Evolutionary conservation across 352 stramenopile species (phyloP).

Genomic region (Thraustochytrium sp.): DNA sequence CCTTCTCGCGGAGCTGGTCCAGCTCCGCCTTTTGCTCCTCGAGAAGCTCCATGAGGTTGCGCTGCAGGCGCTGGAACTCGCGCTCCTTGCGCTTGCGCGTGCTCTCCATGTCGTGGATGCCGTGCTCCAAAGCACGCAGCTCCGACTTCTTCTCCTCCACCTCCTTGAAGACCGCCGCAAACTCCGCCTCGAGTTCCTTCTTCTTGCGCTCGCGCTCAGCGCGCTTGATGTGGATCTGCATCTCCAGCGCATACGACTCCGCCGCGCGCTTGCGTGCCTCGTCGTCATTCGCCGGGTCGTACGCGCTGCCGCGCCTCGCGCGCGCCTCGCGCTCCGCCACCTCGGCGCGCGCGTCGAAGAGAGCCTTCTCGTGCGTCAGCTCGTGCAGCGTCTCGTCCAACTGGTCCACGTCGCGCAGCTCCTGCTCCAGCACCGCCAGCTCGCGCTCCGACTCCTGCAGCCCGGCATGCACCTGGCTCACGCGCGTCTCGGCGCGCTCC

Average conservation of each 20-base stretch:
- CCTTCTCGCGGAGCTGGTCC: slow-evolving; percentile 77
- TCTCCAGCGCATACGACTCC: slow-evolving; percentile 80
- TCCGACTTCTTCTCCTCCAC: slow-evolving; percentile 75
- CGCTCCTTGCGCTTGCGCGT: slow-evolving; percentile 81
- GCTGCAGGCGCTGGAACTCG: slow-evolving; percentile 81
- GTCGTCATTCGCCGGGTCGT: slow-evolving; percentile 41
- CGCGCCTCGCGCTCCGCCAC: slow-evolving; percentile 52
- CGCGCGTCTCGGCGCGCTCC: slow-evolving; percentile 72
- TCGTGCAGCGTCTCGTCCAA: slow-evolving; percentile 77
- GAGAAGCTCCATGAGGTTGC: slow-evolving; percentile 83
- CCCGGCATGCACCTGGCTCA: slow-evolving; percentile 79
- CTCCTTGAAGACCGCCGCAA: slow-evolving; percentile 76
- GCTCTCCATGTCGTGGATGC: slow-evolving; percentile 83
- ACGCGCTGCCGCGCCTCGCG: slow-evolving; percentile 46
- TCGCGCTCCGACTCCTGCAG: slow-evolving; percentile 81
- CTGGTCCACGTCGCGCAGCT: slow-evolving; percentile 84
- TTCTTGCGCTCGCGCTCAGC: slow-evolving; percentile 80
- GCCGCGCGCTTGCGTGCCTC: slow-evolving; percentile 55
- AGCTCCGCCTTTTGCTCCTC: slow-evolving; percentile 87
- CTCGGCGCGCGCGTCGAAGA: slow-evolving; percentile 65
- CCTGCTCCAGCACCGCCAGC: slow-evolving; percentile 73
- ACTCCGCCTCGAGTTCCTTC: slow-evolving; percentile 80
- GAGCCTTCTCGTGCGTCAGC: slow-evolving; percentile 79
- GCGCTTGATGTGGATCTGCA: slow-evolving; percentile 84
- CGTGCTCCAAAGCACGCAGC: slow-evolving; percentile 69